Evolutionary conservation across 768 basidiomycete species (phyloP).

Genomic region (Mycena galericulata): DNA sequence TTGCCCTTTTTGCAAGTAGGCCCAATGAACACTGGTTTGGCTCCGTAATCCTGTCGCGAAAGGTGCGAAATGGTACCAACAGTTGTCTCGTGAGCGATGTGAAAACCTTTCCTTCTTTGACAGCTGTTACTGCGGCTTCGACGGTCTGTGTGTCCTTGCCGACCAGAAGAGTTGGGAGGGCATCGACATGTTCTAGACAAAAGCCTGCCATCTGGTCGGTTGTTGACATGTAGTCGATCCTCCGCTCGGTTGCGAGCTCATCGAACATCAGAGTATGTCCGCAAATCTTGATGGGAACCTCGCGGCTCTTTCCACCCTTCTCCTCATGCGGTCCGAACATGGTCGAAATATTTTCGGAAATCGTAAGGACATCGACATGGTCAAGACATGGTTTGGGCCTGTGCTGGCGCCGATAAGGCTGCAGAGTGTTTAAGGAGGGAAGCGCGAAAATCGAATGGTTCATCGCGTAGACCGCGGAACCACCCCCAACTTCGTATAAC

Average conservation of each 20-base stretch:
- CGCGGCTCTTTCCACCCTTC: constrained; percentile 20
- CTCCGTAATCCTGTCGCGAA: constrained; percentile 29
- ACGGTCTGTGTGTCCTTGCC: constrained; percentile 34
- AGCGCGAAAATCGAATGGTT: constrained; percentile 40
- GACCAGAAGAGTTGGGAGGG: constrained; percentile 31
- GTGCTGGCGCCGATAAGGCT: constrained; percentile 12
- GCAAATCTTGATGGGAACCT: not conserved
- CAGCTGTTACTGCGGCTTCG: constrained; percentile 27
- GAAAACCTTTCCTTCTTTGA: constrained; percentile 36
- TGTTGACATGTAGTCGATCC: constrained; percentile 38
- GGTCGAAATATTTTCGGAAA: constrained; percentile 42
- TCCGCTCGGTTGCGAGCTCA: constrained; percentile 40
- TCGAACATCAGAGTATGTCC: constrained; percentile 40
- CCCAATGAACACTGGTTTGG: constrained; percentile 33
- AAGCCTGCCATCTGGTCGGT: constrained; percentile 42
- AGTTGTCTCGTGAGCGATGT: constrained; percentile 44
- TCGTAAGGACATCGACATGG: constrained; percentile 32
- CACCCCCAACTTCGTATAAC: constrained; percentile 46
- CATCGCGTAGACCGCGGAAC: constrained; percentile 43
- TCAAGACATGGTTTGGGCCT: constrained; percentile 31
- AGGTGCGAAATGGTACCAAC: constrained; percentile 39
- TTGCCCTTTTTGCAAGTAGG: constrained; percentile 34
- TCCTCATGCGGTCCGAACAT: constrained; percentile 31
- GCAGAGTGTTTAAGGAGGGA: constrained; percentile 37
- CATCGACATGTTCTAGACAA: constrained; percentile 39